Conservation (phyloP, 345 rosid genomes). For the Eutrema heterophyllum region DNA sequence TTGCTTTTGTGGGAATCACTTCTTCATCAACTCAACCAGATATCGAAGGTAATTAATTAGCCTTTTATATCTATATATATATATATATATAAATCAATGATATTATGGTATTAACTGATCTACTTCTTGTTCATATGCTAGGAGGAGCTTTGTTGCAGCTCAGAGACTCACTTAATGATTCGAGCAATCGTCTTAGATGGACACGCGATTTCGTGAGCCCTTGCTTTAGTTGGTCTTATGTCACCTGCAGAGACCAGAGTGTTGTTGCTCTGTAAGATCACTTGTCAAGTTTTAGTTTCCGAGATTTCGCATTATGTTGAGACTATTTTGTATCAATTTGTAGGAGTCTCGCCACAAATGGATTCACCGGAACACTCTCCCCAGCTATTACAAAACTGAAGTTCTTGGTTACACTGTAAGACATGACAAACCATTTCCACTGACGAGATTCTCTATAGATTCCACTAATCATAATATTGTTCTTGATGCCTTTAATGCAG, state of each 20-base stretch:
- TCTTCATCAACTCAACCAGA: slow-evolving; percentile 53
- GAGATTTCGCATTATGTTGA: neutral
- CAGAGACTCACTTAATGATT: slow-evolving; percentile 51
- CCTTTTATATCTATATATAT: too few relatives aligned
- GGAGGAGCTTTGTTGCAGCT: slow-evolving; percentile 74
- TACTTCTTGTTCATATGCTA: slow-evolving; percentile 19
- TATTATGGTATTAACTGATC: neutral
- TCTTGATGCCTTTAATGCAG: slow-evolving; percentile 45
- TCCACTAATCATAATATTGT: neutral
- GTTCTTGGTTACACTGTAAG: slow-evolving; percentile 75
- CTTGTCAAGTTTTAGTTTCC: neutral
- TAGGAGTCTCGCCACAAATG: slow-evolving; percentile 69
- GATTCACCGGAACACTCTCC: slow-evolving; percentile 78
- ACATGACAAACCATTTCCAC: neutral
- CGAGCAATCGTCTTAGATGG: slow-evolving; percentile 50
- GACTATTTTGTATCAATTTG: slow-evolving; percentile 8
- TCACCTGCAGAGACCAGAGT: slow-evolving; percentile 63
- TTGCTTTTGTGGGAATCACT: slow-evolving; percentile 33
- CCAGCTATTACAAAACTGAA: slow-evolving; percentile 61
- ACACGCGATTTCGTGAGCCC: slow-evolving; percentile 62
- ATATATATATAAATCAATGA: neutral
- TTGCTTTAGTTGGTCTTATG: slow-evolving; percentile 82
- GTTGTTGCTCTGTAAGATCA: slow-evolving; percentile 60
- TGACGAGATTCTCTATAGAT: neutral
- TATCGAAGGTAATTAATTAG: slow-evolving; percentile 51